These are phyloP conservation scores for Boletus tomentosulus DNA, from an alignment of 768 basidiomycete genomes.

Conservation along the genomic window DNA sequence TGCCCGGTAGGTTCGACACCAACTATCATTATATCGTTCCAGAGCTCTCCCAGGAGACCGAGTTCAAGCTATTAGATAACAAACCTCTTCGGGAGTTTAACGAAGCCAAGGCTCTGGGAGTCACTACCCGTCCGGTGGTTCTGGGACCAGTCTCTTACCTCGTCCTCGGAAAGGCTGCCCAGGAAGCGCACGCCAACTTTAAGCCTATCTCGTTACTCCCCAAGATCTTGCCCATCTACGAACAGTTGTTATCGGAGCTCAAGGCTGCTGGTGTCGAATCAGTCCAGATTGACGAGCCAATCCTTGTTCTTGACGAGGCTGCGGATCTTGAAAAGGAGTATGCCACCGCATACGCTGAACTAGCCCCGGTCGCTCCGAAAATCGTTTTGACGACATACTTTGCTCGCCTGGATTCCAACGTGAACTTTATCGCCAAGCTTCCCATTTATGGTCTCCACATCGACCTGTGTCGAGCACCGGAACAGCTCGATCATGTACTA, in stretches of 20 bases:
- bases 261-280: slow-evolving; percentile 91
- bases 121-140: slow-evolving; percentile 91
- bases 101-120: slow-evolving; percentile 88
- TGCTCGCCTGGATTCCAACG: slow-evolving; percentile 89
- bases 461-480: slow-evolving; percentile 91
- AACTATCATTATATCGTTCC: slow-evolving; percentile 99
- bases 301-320: slow-evolving; percentile 89
- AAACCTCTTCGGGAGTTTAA: slow-evolving; percentile 92
- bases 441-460: slow-evolving; percentile 94
- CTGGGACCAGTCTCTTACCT: slow-evolving; percentile 96
- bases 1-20: slow-evolving; percentile 78
- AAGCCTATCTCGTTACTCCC: slow-evolving; percentile 87
- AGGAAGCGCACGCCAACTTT: slow-evolving; percentile 80
- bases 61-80: slow-evolving; percentile 96
- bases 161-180: slow-evolving; percentile 84
- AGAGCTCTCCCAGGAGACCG: slow-evolving; percentile 83
- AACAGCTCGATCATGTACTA: slow-evolving; percentile 79
- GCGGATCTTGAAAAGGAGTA: slow-evolving; percentile 75
- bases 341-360: slow-evolving; percentile 72
- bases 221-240: slow-evolving; percentile 89
- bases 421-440: slow-evolving; percentile 86
- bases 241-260: slow-evolving; percentile 82
- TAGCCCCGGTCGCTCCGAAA: slow-evolving; percentile 80
- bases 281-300: slow-evolving; percentile 96
- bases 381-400: slow-evolving; percentile 97